A percentile compares a stretch with the other conserved stretches of the same genome.
These are phyloP conservation scores for Mangifera indica DNA, from an alignment of 345 rosid genomes.

Conservation along the genomic window DNA sequence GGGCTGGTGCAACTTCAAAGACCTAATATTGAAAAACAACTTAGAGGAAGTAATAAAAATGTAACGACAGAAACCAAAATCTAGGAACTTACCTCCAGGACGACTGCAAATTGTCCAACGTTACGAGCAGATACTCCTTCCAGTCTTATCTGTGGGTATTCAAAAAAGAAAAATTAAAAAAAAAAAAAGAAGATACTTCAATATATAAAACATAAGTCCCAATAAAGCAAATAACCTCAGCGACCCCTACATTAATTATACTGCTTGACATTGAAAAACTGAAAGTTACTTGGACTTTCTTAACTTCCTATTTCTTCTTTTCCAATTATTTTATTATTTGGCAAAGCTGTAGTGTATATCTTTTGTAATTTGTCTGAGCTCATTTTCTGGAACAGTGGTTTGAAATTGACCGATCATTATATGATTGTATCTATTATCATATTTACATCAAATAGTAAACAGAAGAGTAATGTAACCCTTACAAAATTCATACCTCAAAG, in stretches of 20 bases:
- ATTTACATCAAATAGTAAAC: neutral
- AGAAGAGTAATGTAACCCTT: neutral
- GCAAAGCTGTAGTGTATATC: neutral
- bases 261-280: neutral
- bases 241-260: neutral
- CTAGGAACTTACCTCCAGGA: slow-evolving; percentile 59
- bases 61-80: slow-evolving; percentile 6
- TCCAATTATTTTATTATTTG: neutral
- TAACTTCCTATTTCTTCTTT: neutral
- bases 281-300: neutral
- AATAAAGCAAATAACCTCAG: neutral
- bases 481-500: neutral
- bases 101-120: slow-evolving; percentile 66
- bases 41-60: slow-evolving; percentile 4
- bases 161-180: slow-evolving; percentile 1
- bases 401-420: neutral
- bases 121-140: slow-evolving; percentile 58
- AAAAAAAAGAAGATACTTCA: neutral
- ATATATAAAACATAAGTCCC: neutral
- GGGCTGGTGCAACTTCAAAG: slow-evolving; percentile 86
- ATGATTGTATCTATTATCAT: neutral
- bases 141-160: slow-evolving; percentile 57
- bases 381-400: neutral
- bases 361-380: neutral
- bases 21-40: slow-evolving; percentile 37